Base-by-base conservation (phyloP, 2,329 filamentous ascomycete species). In the Zymoseptoria passerinii region DNA sequence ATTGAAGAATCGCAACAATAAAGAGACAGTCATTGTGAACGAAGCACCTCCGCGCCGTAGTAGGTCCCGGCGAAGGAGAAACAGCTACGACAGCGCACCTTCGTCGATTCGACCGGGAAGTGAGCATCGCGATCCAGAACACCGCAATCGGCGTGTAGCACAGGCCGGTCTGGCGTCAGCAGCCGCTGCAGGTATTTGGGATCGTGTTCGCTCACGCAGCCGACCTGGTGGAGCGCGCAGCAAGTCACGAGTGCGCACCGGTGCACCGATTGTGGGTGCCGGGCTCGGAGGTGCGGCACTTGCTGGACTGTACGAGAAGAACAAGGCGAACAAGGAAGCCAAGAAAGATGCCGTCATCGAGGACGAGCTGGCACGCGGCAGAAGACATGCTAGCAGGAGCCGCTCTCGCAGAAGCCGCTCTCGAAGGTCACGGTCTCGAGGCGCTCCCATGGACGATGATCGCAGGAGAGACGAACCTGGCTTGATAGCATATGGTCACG, bases 401-500 rank as follows among this genome's bases (percentile, higher is more conserved):
- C 67, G 71, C 28, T 71, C 71, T 20, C 73, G 78, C 65, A 80
- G 78, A 62, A 23, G 50, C 50, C 23, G 13, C 35, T 44, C 35
- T 44, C 35, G 35, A 13, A 75, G 75, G 65, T 76, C 75, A 56
- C 72, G 71, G 62, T 71, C 72, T 54, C 66, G 68, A 50, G 71
- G 72, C 50, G 77, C 77, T 65, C 76, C 73, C 58, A 20, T 48
- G 18, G 53, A 56, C 19, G 67, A 68, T 68, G 73, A 71, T 61
- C 61, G 65, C 49, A 65, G 67, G 61, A 69, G 72, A 64, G 76
- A 74, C 73, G 75, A 79, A 67, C 73, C 75, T 67, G 78, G 76
- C 60, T 72, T 86, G 71, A 83, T 86, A 73, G 83, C 85, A 70
- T 86, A 87, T 70, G 84, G 83, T 63, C 78, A 80, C 68, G 80